Evolutionary conservation across 2,329 filamentous ascomycete genomes (phyloP), one percentile per base, ranked within the genome.

Genomic region (Davidsoniella australis): DNA sequence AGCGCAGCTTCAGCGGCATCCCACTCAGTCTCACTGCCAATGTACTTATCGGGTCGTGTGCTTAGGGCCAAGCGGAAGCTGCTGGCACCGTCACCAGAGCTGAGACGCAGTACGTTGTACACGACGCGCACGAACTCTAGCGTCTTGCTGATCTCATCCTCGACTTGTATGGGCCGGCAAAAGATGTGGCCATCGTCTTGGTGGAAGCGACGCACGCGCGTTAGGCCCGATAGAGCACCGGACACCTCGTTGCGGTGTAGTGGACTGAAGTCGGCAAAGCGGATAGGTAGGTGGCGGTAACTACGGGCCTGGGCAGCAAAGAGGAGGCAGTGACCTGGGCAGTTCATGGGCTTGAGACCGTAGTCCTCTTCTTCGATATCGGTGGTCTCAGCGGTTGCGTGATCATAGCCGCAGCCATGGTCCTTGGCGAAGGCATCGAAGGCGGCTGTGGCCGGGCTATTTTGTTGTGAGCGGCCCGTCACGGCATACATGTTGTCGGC

Each of bases 121-220:
- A 83, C 77, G 58, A 78, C 73, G 47, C 76, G 72, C 45, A 89
- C 78, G 61, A 91, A 89, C 36, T 80, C 76, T 42, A 91, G 64
- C 2, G 83, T 85, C 53, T 74, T 74, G 48, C 72, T 71, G 50
- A 91, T 89, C 64, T 91, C 85, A 2, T 74, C 67, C 55, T 78
- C 69, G 51, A 89, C 84, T 62, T 91, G 85, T 43, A 72, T 70
- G 5, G 82, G 82, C 1, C 82, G 76, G 62, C 86, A 93, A 63
- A 94, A 94, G 54, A 94, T 91, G 63, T 94, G 86, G 5, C 83
- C 84, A 60, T 94, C 86, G 61, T 94, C 87, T 61, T 94, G 87
- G 63, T 91, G 85, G 63, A 94, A 94, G 17, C 86, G 75, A 33
- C 86, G 76, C 45, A 94, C 85, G 52, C 87, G 77, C 2, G 86